Evolutionary conservation across 2,329 filamentous ascomycete species (phyloP).

Genomic region (Lasiodiplodia citricola): DNA sequence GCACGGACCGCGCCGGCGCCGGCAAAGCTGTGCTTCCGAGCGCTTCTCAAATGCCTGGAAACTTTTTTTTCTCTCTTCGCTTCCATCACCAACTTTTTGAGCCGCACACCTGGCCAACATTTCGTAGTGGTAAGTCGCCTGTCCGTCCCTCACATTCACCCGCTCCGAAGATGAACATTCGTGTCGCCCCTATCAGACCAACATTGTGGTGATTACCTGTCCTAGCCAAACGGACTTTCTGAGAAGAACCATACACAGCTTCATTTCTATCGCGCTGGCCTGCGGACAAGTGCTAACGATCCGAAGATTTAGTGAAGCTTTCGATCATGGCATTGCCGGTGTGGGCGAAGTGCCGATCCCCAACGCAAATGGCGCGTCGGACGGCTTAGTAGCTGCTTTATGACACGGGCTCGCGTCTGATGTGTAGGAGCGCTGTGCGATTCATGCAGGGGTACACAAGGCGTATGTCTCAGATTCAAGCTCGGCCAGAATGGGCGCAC

Average conservation of each 20-base stretch:
- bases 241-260: constrained; percentile 17
- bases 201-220: constrained; percentile 31
- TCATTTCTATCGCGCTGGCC: background rate
- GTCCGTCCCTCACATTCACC: background rate
- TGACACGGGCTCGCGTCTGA: background rate
- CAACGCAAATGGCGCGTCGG: constrained; percentile 10
- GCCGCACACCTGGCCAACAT: background rate
- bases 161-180: constrained; percentile 39
- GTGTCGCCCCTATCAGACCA: constrained; percentile 38
- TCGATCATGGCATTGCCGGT: background rate
- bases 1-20: constrained; percentile 6
- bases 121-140: constrained; percentile 13
- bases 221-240: constrained; percentile 35
- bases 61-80: constrained; percentile 15
- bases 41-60: constrained; percentile 4
- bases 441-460: constrained; percentile 12
- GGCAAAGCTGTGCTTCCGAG: constrained; percentile 16
- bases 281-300: constrained; percentile 2
- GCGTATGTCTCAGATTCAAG: constrained; percentile 7
- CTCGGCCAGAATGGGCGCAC: constrained; percentile 4
- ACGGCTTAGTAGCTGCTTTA: background rate
- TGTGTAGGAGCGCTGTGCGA: constrained; percentile 3
- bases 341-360: background rate
- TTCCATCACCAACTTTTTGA: background rate
- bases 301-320: background rate